Conservation (phyloP, 2,329 filamentous ascomycete genomes). For the Fusarium hainanense region DNA sequence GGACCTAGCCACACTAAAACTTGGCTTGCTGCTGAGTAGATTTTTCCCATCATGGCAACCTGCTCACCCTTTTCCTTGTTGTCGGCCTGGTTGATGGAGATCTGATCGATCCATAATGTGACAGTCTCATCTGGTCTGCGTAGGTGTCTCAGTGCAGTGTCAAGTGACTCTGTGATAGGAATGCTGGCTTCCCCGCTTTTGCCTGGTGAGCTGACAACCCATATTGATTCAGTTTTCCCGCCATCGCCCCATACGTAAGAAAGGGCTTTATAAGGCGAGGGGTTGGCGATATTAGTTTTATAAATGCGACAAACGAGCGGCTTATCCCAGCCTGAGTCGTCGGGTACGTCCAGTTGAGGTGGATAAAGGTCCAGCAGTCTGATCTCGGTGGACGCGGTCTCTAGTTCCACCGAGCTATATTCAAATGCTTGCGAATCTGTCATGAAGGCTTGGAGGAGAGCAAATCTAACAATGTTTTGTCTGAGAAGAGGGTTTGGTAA, state of each 20-base stretch:
- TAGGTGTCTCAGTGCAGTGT: background rate
- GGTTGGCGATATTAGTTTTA: rapidly evolving
- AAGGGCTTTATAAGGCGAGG: background rate
- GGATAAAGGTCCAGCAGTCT: background rate
- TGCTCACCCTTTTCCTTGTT: background rate
- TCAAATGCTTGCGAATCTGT: too few relatives aligned
- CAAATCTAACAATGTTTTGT: too few relatives aligned
- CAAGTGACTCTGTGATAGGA: background rate
- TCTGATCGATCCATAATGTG: background rate
- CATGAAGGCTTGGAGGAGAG: too few relatives aligned
- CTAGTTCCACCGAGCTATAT: background rate
- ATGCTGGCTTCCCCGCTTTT: background rate
- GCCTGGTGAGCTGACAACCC: rapidly evolving
- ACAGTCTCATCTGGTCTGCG: background rate
- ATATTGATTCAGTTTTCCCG: background rate
- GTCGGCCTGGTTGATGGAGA: background rate
- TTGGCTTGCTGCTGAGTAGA: background rate
- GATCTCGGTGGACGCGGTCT: background rate
- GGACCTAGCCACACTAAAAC: background rate
- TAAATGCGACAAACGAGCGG: background rate
- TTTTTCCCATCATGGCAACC: background rate
- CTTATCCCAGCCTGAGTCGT: rapidly evolving
- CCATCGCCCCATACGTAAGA: background rate
- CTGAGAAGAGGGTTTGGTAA: too few relatives aligned
- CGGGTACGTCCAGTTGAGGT: rapidly evolving